Conservation (phyloP, 2,329 filamentous ascomycete genomes). For the Exophiala sp. region DNA sequence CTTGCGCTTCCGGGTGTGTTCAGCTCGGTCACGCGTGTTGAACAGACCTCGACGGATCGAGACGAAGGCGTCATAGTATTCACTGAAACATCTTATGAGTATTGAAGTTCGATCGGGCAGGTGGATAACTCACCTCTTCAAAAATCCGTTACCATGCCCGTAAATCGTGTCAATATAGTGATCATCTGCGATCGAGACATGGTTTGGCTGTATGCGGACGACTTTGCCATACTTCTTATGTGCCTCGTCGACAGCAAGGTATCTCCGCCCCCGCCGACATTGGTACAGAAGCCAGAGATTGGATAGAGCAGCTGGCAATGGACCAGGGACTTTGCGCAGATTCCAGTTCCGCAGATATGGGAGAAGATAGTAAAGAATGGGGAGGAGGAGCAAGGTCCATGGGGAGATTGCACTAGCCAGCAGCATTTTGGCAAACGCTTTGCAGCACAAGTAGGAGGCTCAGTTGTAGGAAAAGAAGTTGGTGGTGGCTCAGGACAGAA, state of each 20-base stretch:
- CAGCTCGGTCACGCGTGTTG: slow-evolving; percentile 74
- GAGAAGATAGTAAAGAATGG: slow-evolving; percentile 51
- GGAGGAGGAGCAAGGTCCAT: slow-evolving; percentile 44
- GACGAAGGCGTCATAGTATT: slow-evolving; percentile 89
- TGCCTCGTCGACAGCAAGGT: slow-evolving; percentile 58
- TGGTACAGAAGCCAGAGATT: slow-evolving; percentile 74
- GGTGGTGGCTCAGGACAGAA: neutral
- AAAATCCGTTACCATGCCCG: slow-evolving; percentile 69
- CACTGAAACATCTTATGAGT: slow-evolving; percentile 44
- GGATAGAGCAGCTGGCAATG: slow-evolving; percentile 57
- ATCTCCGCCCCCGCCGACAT: slow-evolving; percentile 60
- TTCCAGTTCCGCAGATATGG: slow-evolving; percentile 53
- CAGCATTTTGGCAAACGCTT: slow-evolving; percentile 18
- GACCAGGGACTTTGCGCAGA: slow-evolving; percentile 48
- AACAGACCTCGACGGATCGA: slow-evolving; percentile 80
- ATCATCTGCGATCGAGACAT: slow-evolving; percentile 74
- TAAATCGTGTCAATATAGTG: slow-evolving; percentile 72
- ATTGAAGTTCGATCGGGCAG: neutral
- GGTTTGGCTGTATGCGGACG: slow-evolving; percentile 76
- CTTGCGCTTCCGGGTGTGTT: slow-evolving; percentile 86
- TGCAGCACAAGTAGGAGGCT: neutral
- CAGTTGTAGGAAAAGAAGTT: neutral
- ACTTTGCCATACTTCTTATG: slow-evolving; percentile 74
- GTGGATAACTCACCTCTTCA: slow-evolving; percentile 54
- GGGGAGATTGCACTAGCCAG: slow-evolving; percentile 30